These are phyloP conservation scores for Adansonia madagascariensis DNA, from an alignment of 441 rosid species.

Conservation along the genomic window DNA sequence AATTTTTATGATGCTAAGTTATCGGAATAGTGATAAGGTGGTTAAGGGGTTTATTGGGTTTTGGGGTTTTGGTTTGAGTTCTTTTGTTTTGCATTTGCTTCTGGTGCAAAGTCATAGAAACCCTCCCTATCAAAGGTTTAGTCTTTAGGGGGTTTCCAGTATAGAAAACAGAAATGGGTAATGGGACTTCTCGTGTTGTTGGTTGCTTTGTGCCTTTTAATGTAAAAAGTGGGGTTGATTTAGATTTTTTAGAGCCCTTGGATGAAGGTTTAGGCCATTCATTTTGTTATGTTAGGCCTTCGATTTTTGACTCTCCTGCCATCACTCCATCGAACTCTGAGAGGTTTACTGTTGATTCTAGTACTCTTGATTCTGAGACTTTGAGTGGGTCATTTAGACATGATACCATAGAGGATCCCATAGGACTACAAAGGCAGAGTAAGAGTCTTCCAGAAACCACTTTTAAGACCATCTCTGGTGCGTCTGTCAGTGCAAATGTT, in stretches of 20 bases:
- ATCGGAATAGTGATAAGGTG: slow-evolving; percentile 52
- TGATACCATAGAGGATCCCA: slow-evolving; percentile 72
- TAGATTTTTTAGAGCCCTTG: slow-evolving; percentile 80
- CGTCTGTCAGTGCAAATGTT: slow-evolving; percentile 95
- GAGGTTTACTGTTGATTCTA: slow-evolving; percentile 93
- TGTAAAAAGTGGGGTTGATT: slow-evolving; percentile 80
- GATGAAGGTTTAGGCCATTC: slow-evolving; percentile 98
- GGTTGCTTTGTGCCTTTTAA: slow-evolving; percentile 87
- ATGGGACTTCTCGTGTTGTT: slow-evolving; percentile 92
- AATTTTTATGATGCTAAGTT: slow-evolving; percentile 63
- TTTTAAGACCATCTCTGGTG: slow-evolving; percentile 90
- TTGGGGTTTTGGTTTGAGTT: slow-evolving; percentile 47
- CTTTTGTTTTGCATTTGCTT: slow-evolving; percentile 51
- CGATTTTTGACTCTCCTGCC: slow-evolving; percentile 80
- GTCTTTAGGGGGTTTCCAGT: slow-evolving; percentile 34
- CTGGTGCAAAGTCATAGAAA: slow-evolving; percentile 55
- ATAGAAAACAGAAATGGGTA: slow-evolving; percentile 65
- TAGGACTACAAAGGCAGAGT: slow-evolving; percentile 52
- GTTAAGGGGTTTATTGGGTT: slow-evolving; percentile 64
- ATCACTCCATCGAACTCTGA: slow-evolving; percentile 90
- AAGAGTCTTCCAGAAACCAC: slow-evolving; percentile 82
- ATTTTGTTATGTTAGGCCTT: slow-evolving; percentile 88
- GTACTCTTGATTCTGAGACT: slow-evolving; percentile 88
- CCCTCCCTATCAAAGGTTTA: slow-evolving; percentile 51
- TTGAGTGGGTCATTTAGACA: slow-evolving; percentile 84